Base-by-base conservation (phyloP, 371 early-diverging fungal genomes). In the Dichotomocladium elegans region DNA sequence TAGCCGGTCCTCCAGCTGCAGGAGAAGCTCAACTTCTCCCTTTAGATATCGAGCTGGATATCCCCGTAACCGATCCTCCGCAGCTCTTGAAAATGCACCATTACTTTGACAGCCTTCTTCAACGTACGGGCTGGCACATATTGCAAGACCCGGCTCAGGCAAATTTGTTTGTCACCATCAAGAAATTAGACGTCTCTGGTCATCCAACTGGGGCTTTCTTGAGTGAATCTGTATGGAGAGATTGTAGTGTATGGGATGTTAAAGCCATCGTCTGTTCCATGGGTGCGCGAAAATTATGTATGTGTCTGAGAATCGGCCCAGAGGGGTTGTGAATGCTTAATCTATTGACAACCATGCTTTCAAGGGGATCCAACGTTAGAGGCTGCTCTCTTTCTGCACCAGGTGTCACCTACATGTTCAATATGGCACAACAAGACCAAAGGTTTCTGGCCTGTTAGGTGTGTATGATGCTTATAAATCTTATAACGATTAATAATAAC, bases 371-470 rank as follows among this genome's bases (percentile, higher is more conserved):
- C 67, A 24, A 68, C 73, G 33, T 77, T 78, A 54, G 81, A 83
- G 17, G 71, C 66, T 3, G 62, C 69, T 5, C 58, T 59, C 3
- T 53, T 76, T 35, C 35, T 83, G 8, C 63, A 66, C 25, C 66
- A 73, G 3, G 46, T 74, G 0, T 74, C 83, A 6, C 75, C 77
- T 3, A 72, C 75, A 3, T 79, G 81, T 22, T 66, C 69, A 0
- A 41, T 83, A 9, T 72, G 68, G 54, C 79, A 81, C 26, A 61
- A 73, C 15, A 70, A 78, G 27, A 41, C 71, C 12, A 79, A 77
- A 43, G 80, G 77, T 15, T 68, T 77, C n/a, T 83, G 83, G 83
- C 73, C 77, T 6, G 57, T 73, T 35, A 79, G 78, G 78, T 77
- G 56, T 33, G n/a, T n/a, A n/a, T n/a, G n/a, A n/a, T n/a, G n/a